These are phyloP conservation scores for Schizophyllum amplum DNA, from an alignment of 1,284 basidiomycete genomes.

Conservation along the genomic window DNA sequence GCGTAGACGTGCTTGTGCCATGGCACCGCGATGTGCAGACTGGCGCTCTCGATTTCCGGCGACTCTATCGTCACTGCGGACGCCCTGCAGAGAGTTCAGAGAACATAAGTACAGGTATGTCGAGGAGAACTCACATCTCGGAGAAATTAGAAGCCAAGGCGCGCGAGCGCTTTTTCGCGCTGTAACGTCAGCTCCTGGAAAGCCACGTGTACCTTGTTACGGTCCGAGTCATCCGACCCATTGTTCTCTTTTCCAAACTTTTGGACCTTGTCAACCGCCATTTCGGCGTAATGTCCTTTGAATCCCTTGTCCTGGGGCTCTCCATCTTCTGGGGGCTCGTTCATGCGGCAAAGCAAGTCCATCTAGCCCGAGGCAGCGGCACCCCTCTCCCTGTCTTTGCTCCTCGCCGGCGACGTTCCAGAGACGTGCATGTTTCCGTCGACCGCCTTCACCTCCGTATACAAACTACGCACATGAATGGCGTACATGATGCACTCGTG, in stretches of 20 bases:
- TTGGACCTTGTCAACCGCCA: too few relatives aligned
- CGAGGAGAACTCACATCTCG: background rate
- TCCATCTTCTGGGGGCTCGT: background rate
- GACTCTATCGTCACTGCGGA: slow-evolving; percentile 61
- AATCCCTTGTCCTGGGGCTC: background rate
- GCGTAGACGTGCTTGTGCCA: slow-evolving; percentile 78
- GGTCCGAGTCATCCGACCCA: too few relatives aligned
- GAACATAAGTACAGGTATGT: background rate
- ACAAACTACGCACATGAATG: slow-evolving; percentile 47
- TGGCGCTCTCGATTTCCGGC: slow-evolving; percentile 78
- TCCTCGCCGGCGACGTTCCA: background rate
- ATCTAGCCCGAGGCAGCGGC: background rate
- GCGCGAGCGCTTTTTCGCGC: background rate
- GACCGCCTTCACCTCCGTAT: slow-evolving; percentile 36
- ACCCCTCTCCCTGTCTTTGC: background rate
- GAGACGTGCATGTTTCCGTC: slow-evolving; percentile 19
- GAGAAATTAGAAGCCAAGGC: background rate
- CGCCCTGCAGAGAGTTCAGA: slow-evolving; percentile 5
- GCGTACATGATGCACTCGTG: slow-evolving; percentile 37
- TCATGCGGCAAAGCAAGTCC: background rate
- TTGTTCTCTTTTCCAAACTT: too few relatives aligned
- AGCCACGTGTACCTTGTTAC: too few relatives aligned
- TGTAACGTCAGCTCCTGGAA: too few relatives aligned
- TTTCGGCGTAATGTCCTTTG: background rate
- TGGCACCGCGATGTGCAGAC: slow-evolving; percentile 76